phyloP scores from a whole-genome alignment of 2,329 filamentous ascomycete genomes.

The Acarospora socialis region DNA sequence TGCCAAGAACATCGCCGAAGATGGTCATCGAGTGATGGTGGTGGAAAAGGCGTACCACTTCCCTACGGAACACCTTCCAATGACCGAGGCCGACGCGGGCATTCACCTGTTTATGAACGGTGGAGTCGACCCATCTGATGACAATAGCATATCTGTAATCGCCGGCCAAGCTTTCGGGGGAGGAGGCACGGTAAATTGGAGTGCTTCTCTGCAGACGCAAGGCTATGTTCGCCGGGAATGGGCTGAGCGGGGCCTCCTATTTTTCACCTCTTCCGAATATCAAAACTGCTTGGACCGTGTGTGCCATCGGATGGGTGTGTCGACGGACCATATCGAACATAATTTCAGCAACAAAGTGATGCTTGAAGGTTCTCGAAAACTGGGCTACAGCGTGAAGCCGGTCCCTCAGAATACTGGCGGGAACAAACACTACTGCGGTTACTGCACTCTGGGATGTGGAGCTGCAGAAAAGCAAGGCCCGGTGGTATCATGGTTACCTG shows the following conservation, averaged over 20 bases:
- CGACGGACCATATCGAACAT: slow-evolving; percentile 50
- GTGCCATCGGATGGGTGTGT: slow-evolving; percentile 64
- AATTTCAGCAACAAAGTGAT: slow-evolving; percentile 58
- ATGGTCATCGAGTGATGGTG: slow-evolving; percentile 61
- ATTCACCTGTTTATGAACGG: slow-evolving; percentile 56
- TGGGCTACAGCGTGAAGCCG: slow-evolving; percentile 55
- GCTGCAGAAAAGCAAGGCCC: slow-evolving; percentile 67
- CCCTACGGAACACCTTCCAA: slow-evolving; percentile 56
- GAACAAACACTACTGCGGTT: slow-evolving; percentile 58
- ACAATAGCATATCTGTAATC: slow-evolving; percentile 45
- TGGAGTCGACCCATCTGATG: slow-evolving; percentile 42
- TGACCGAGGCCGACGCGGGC: slow-evolving; percentile 48
- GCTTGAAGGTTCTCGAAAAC: slow-evolving; percentile 58
- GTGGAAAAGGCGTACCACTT: slow-evolving; percentile 74
- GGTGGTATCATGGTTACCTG: slow-evolving; percentile 60
- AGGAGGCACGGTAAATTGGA: slow-evolving; percentile 83
- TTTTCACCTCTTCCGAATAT: slow-evolving; percentile 61
- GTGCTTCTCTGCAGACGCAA: slow-evolving; percentile 52
- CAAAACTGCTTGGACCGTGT: slow-evolving; percentile 70
- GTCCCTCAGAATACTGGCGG: slow-evolving; percentile 72
- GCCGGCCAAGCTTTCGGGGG: slow-evolving; percentile 69
- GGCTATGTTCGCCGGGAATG: slow-evolving; percentile 68
- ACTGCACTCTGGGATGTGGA: slow-evolving; percentile 45
- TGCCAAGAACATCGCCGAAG: slow-evolving; percentile 67
- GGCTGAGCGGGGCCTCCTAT: slow-evolving; percentile 52